A percentile compares a stretch with the other conserved stretches of the same genome.
phyloP scores from a whole-genome alignment of 2,329 filamentous ascomycete species.

The Dactylellina cionopaga region DNA sequence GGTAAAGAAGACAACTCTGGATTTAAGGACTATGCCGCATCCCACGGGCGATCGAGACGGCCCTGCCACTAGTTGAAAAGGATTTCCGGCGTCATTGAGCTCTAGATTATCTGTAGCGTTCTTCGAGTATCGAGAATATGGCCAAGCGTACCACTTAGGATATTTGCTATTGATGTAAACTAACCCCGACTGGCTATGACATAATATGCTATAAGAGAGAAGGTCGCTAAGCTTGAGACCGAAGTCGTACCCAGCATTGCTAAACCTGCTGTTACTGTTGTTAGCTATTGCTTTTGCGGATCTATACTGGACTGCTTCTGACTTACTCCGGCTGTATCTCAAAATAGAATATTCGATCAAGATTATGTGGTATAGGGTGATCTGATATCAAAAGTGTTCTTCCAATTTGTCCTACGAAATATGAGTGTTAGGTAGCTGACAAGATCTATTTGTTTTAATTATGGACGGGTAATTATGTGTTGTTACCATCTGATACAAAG shows the following conservation, averaged over 20 bases:
- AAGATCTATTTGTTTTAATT: too few relatives aligned
- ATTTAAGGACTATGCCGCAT: conserved; percentile 1
- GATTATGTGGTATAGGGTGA: conserved; percentile 14
- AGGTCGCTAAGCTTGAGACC: not conserved
- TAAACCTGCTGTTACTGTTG: not conserved
- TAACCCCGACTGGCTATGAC: too few relatives aligned
- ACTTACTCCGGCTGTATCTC: conserved; percentile 12
- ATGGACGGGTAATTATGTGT: too few relatives aligned
- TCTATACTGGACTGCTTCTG: not conserved
- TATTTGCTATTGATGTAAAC: too few relatives aligned
- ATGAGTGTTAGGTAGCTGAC: not conserved
- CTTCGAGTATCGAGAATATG: too few relatives aligned
- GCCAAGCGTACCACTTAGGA: too few relatives aligned
- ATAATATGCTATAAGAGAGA: too few relatives aligned
- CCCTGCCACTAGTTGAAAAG: not conserved
- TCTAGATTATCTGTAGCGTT: too few relatives aligned
- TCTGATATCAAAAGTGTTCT: not conserved
- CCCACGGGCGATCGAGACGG: not conserved
- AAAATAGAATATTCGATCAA: conserved; percentile 16
- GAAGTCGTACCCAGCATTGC: not conserved
- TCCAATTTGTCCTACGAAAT: not conserved
- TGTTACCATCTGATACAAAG: not conserved
- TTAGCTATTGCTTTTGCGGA: not conserved
- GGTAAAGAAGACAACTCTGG: not conserved
- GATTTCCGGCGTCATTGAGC: not conserved